A percentile compares a stretch with the other conserved stretches of the same genome.
These are phyloP conservation scores for Cochlearia excelsa DNA, from an alignment of 345 rosid species.

Conservation along the genomic window DNA sequence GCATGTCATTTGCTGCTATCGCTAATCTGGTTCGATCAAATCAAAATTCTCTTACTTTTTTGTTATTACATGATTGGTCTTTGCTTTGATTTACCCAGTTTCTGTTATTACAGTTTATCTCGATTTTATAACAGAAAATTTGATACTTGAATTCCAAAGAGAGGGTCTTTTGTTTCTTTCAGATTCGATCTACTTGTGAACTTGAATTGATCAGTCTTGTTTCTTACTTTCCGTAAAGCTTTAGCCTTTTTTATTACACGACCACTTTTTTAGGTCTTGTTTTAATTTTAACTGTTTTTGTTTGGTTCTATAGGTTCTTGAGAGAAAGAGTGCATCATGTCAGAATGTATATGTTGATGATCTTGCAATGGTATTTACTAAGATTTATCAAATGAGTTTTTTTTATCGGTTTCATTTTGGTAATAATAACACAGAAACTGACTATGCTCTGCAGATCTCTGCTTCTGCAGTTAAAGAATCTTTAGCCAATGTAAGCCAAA, in stretches of 20 bases:
- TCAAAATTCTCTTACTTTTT: background rate
- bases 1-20: constrained; percentile 91
- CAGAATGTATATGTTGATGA: background rate
- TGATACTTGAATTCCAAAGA: too few species aligned
- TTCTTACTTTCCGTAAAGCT: constrained; percentile 20
- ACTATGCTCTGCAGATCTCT: constrained; percentile 62
- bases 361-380: background rate
- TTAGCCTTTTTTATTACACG: constrained; percentile 9
- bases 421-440: background rate
- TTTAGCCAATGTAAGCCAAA: constrained; percentile 74
- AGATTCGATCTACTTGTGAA: background rate
- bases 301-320: constrained; percentile 43
- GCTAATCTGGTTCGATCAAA: constrained; percentile 63
- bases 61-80: background rate
- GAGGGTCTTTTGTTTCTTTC: background rate
- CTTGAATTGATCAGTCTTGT: constrained; percentile 1
- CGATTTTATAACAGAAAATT: too few species aligned
- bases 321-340: background rate
- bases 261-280: constrained; percentile 6
- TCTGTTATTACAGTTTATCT: background rate
- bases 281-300: constrained; percentile 14
- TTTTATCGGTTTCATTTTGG: background rate
- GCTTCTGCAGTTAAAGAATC: constrained; percentile 82
- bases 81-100: background rate
- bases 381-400: too few species aligned